Evolutionary conservation across 2,329 filamentous ascomycete species (phyloP).

Genomic region (Penicillium sp.): DNA sequence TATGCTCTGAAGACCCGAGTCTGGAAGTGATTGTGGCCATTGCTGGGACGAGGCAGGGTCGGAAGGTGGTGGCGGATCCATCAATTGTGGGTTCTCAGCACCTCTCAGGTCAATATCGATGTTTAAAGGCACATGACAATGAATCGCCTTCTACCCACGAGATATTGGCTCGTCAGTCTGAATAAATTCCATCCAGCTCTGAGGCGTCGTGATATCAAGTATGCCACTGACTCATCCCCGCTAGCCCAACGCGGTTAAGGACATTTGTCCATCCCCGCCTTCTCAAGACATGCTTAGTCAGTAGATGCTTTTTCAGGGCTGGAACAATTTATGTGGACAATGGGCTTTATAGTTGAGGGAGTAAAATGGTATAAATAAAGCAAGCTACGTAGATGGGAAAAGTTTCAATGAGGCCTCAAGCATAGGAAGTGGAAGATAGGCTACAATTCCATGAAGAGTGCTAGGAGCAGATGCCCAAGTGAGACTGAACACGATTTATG

Average conservation of each 20-base stretch:
- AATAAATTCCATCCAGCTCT: not conserved
- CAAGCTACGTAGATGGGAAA: too few relatives aligned
- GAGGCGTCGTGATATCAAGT: not conserved
- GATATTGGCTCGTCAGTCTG: not conserved
- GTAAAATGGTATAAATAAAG: too few relatives aligned
- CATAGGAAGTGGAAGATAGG: too few relatives aligned
- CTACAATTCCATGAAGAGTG: too few relatives aligned
- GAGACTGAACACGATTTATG: too few relatives aligned
- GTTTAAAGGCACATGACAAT: not conserved
- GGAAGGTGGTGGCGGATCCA: conserved; percentile 10
- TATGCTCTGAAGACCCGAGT: conserved; percentile 12
- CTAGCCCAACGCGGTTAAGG: not conserved
- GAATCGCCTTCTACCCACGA: not conserved
- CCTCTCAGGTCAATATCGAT: not conserved
- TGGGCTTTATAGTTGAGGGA: too few relatives aligned
- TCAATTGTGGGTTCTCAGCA: not conserved
- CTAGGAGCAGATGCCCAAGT: too few relatives aligned
- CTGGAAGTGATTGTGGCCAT: conserved; percentile 13
- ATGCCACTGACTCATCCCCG: conserved; percentile 2
- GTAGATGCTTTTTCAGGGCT: not conserved
- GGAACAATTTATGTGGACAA: too few relatives aligned
- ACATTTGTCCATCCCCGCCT: not conserved
- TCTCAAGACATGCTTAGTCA: not conserved
- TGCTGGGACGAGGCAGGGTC: conserved; percentile 7
- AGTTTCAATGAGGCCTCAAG: too few relatives aligned